Evolutionary conservation across 768 basidiomycete genomes (phyloP).

Genomic region (Cubamyces lactineus): DNA sequence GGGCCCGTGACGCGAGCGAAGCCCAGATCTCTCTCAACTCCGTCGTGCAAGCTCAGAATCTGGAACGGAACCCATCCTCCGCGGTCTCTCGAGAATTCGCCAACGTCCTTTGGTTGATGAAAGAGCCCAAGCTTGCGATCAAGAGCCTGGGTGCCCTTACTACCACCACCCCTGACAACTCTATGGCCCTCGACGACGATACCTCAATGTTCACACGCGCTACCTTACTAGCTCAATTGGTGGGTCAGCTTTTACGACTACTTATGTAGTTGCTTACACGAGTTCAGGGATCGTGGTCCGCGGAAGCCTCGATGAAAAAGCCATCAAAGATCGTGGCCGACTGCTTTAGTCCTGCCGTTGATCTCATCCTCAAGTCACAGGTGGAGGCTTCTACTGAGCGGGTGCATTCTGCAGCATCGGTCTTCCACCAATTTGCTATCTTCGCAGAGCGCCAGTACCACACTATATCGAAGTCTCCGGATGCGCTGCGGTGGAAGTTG

Average conservation of each 20-base stretch:
- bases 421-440: conserved; percentile 81
- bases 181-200: conserved; percentile 2
- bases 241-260: conserved; percentile 37
- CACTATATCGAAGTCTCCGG: conserved; percentile 66
- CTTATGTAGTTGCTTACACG: background rate
- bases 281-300: conserved; percentile 84
- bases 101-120: conserved; percentile 85
- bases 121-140: conserved; percentile 84
- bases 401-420: conserved; percentile 42
- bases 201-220: conserved; percentile 36
- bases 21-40: conserved; percentile 87
- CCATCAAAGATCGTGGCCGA: conserved; percentile 67
- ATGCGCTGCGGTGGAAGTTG: conserved; percentile 66
- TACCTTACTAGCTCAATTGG: conserved; percentile 65
- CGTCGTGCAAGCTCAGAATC: conserved; percentile 69
- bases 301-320: conserved; percentile 83
- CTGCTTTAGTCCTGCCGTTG: conserved; percentile 71
- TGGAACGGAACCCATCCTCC: conserved; percentile 51
- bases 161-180: conserved; percentile 29
- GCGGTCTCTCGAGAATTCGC: conserved; percentile 82
- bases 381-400: background rate
- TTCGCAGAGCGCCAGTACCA: conserved; percentile 92
- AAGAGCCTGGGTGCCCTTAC: conserved; percentile 59
- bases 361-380: conserved; percentile 31
- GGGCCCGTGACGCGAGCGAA: conserved; percentile 69